phyloP scores from a whole-genome alignment of 768 basidiomycete species.

The Boletus barrowsii region DNA sequence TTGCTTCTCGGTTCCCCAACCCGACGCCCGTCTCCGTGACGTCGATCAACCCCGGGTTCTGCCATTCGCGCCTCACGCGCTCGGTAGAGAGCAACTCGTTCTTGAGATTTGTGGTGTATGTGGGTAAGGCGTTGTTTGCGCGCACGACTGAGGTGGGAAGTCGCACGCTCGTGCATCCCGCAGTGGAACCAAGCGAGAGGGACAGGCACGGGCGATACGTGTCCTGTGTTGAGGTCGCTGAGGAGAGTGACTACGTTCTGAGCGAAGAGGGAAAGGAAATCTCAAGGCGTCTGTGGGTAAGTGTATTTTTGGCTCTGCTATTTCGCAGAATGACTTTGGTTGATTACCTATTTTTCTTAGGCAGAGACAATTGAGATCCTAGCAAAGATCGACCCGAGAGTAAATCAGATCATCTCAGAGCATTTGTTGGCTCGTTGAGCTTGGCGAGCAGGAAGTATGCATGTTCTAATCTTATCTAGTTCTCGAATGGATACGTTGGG shows the following conservation, averaged over 20 bases:
- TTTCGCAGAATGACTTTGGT: neutral
- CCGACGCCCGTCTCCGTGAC: conserved; percentile 29
- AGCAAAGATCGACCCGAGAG: conserved; percentile 26
- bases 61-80: conserved; percentile 31
- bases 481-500: neutral
- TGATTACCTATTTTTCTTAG: conserved; percentile 11
- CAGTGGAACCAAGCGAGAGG: conserved; percentile 25
- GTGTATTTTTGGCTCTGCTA: neutral
- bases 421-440: conserved; percentile 17
- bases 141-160: conserved; percentile 35
- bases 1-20: conserved; percentile 30
- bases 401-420: conserved; percentile 25
- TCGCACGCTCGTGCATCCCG: conserved; percentile 35
- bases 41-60: conserved; percentile 36
- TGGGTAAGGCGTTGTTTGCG: conserved; percentile 23
- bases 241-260: conserved; percentile 33
- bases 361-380: conserved; percentile 29
- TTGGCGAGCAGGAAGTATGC: neutral
- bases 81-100: conserved; percentile 9
- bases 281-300: conserved; percentile 35
- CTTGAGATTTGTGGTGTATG: neutral
- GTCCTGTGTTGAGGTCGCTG: conserved; percentile 22
- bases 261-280: conserved; percentile 30
- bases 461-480: neutral
- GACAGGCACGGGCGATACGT: conserved; percentile 31